Percentiles rank a stretch among this genome's conserved stretches.
Evolutionary conservation across 2,329 filamentous ascomycete species (phyloP).

Genomic region (Colletotrichum sp.): DNA sequence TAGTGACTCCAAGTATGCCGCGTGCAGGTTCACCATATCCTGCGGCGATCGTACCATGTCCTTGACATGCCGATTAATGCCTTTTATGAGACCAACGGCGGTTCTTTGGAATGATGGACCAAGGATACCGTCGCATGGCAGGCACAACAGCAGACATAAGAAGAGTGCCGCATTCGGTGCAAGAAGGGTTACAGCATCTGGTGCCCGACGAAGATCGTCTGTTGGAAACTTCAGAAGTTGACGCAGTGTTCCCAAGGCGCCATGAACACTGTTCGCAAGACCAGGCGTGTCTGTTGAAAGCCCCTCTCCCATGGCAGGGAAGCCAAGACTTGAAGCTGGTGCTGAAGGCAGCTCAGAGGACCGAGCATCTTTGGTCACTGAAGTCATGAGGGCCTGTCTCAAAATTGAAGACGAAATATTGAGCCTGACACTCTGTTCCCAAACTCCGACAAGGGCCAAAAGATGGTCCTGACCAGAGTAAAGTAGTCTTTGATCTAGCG

Average conservation of each 20-base stretch:
- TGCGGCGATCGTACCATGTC: not conserved
- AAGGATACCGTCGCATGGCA: not conserved
- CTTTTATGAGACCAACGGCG: not conserved
- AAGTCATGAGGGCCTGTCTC: not conserved
- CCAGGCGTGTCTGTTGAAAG: not conserved
- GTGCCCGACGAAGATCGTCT: constrained; percentile 13
- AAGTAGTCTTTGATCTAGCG: not conserved
- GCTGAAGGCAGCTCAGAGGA: not conserved
- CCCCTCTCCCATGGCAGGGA: not conserved
- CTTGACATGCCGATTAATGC: not conserved
- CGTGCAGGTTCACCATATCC: not conserved
- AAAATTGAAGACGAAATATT: not conserved
- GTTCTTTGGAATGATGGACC: not conserved
- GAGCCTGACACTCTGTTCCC: not conserved
- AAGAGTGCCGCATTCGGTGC: not conserved
- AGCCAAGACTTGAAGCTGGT: not conserved
- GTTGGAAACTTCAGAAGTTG: constrained; percentile 11
- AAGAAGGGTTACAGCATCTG: not conserved
- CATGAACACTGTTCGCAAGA: not conserved
- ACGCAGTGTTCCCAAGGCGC: constrained; percentile 7
- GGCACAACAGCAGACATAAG: not conserved
- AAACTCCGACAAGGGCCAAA: not conserved
- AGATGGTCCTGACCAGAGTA: not conserved
- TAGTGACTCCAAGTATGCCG: not conserved
- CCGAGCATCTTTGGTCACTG: not conserved